Evolutionary conservation across 2,329 filamentous ascomycete genomes (phyloP), one percentile per base, ranked within the genome.

Genomic region (Pseudogymnoascus sp.): DNA sequence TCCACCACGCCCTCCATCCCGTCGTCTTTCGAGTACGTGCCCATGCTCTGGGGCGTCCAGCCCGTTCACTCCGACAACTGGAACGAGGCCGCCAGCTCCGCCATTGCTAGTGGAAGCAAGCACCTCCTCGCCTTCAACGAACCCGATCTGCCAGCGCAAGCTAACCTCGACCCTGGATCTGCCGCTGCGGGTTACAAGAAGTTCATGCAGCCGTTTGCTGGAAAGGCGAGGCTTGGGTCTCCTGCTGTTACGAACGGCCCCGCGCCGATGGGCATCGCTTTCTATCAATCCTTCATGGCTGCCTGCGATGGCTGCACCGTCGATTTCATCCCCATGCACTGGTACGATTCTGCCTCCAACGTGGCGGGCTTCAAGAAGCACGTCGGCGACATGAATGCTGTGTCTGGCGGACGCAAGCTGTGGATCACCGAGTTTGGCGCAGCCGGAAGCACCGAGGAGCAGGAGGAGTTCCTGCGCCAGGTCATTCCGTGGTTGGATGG

Each of bases 111-210:
- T 11, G 87, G 86, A 63, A 76, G 81, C 67, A 81, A 78, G 66
- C 78, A 80, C 69, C 74, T 90, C 63, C 80, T 90, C 71, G 80
- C 81, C 73, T 89, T 89, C 82, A 91, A 91, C 80, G 87, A 91
- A 79, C 85, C 85, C 53, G 88, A 91, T 74, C 80, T 81, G 66
- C 68, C 68, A 11, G 72, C 72, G n/a, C 86, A 90, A 76, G 77
- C 84, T 69, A 83, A 86, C 77, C 62, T 73, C 29, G 53, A 33
- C 1, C 37, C 65, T n/a, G 63, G 68, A 33, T 70, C 69, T 3
- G 79, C 79, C 8, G 78, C 76, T 1, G 62, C 68, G 4, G 75
- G 72, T 5, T 80, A 75, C 68, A 72, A 71, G 62, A 66, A 68
- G n/a, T 76, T 77, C 72, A 79, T 81, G 74, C 69, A 78, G 66